Conservation (phyloP, 805 yeast genomes). For the Diddensiella caesifluorescens region DNA sequence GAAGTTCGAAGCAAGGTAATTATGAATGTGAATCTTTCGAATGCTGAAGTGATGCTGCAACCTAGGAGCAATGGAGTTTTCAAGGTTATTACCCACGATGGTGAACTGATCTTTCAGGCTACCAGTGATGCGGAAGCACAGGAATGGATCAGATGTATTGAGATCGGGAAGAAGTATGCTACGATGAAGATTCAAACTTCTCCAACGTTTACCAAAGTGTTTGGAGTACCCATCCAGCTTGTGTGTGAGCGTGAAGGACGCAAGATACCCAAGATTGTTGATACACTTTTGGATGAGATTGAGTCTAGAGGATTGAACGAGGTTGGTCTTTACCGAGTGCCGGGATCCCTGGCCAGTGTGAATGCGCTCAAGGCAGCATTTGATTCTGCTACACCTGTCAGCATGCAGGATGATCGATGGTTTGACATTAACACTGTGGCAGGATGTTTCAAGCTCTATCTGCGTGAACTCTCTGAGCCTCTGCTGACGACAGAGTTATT, state of each 20-base stretch:
- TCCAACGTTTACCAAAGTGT: slow-evolving; percentile 45
- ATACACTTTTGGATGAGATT: slow-evolving; percentile 61
- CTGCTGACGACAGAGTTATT: slow-evolving; percentile 64
- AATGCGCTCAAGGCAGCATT: slow-evolving; percentile 49
- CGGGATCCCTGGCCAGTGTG: slow-evolving; percentile 57
- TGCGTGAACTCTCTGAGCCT: slow-evolving; percentile 85
- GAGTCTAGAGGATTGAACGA: slow-evolving; percentile 87
- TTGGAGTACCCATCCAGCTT: slow-evolving; percentile 79
- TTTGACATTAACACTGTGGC: slow-evolving; percentile 83
- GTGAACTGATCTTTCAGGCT: slow-evolving; percentile 65
- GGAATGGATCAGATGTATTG: slow-evolving; percentile 57
- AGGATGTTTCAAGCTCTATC: slow-evolving; percentile 76
- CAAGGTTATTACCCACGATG: slow-evolving; percentile 41
- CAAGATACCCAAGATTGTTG: slow-evolving; percentile 60
- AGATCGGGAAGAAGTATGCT: slow-evolving; percentile 25
- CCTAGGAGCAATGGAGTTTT: slow-evolving; percentile 28
- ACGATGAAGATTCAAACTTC: slow-evolving; percentile 13
- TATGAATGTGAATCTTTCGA: slow-evolving; percentile 42
- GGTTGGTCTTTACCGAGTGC: slow-evolving; percentile 79
- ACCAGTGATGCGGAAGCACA: slow-evolving; percentile 53
- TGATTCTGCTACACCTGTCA: slow-evolving; percentile 43
- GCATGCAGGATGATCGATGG: slow-evolving; percentile 52
- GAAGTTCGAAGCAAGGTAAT: slow-evolving; percentile 46
- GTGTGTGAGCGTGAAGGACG: slow-evolving; percentile 69
- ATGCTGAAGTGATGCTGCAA: slow-evolving; percentile 34